A percentile compares a stretch with the other conserved stretches of the same genome.
Conservation (phyloP, 176 grass and related monocot species). For the Aegilops longissima region DNA sequence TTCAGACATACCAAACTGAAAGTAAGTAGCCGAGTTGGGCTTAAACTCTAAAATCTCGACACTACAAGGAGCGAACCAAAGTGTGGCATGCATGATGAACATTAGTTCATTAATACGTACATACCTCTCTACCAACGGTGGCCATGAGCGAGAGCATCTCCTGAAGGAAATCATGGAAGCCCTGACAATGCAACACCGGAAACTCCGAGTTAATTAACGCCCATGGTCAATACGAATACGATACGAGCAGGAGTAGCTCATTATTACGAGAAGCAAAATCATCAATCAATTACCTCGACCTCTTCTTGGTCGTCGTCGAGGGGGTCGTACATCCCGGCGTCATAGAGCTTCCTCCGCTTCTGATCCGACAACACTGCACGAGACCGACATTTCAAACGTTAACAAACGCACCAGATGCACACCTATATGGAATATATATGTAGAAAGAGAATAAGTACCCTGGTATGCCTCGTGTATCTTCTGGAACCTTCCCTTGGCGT, state of each 20-base stretch:
- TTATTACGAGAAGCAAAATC: background rate
- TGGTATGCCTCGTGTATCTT: conserved; percentile 85
- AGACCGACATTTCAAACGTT: background rate
- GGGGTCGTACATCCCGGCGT: conserved; percentile 66
- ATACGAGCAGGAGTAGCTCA: background rate
- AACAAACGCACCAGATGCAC: background rate
- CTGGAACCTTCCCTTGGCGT: conserved; percentile 78
- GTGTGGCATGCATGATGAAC: background rate
- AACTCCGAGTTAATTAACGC: background rate
- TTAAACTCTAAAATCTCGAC: background rate
- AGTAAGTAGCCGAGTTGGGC: background rate
- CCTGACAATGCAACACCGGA: conserved; percentile 27
- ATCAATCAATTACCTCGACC: conserved; percentile 44
- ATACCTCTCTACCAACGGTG: conserved; percentile 65
- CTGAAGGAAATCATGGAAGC: conserved; percentile 80
- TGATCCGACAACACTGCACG: conserved; percentile 73
- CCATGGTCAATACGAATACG: no score
- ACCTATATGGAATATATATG: background rate
- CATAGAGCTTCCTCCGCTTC: conserved; percentile 66
- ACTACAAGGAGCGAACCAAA: background rate
- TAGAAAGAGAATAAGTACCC: conserved; percentile 30
- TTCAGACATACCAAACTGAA: background rate
- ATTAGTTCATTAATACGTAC: background rate
- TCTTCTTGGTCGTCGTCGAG: conserved; percentile 60
- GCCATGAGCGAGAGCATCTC: conserved; percentile 91